Percentiles rank a stretch among this genome's conserved stretches.
Conservation (phyloP, 2,329 filamentous ascomycete genomes). For the Curvularia spicifera region DNA sequence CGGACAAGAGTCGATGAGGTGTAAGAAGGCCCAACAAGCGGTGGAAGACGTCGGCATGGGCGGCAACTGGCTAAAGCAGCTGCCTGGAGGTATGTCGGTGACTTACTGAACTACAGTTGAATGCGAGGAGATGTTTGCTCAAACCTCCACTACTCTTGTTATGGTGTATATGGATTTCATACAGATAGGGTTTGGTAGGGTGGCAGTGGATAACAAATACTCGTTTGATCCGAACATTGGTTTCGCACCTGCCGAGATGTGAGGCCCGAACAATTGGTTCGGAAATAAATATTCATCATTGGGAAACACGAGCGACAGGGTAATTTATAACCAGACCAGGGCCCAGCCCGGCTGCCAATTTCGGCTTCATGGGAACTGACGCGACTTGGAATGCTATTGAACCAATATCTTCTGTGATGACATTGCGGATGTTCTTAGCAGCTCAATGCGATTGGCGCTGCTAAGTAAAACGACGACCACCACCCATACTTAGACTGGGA, state of each 20-base stretch:
- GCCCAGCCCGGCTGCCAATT: neutral
- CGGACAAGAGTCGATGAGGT: conserved; percentile 31
- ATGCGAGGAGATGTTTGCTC: neutral
- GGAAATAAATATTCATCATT: neutral
- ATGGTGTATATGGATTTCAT: neutral
- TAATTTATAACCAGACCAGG: neutral
- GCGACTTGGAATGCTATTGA: neutral
- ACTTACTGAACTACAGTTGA: conserved; percentile 14
- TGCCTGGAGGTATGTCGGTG: conserved; percentile 38
- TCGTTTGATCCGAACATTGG: neutral
- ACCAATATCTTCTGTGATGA: neutral
- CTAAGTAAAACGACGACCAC: neutral
- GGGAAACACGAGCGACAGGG: neutral
- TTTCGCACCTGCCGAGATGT: neutral
- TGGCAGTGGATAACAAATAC: neutral
- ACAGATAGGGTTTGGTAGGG: neutral
- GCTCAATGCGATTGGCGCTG: no score
- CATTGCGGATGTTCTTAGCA: neutral
- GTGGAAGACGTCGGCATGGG: conserved; percentile 52
- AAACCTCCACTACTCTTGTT: neutral
- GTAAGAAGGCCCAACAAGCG: conserved; percentile 53
- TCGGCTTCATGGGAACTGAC: neutral
- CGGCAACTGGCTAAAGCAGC: conserved; percentile 37
- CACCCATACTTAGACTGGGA: neutral
- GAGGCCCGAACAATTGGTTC: neutral